Evolutionary conservation across 2,329 filamentous ascomycete genomes (phyloP).

Genomic region (Hypoxylon sp.): DNA sequence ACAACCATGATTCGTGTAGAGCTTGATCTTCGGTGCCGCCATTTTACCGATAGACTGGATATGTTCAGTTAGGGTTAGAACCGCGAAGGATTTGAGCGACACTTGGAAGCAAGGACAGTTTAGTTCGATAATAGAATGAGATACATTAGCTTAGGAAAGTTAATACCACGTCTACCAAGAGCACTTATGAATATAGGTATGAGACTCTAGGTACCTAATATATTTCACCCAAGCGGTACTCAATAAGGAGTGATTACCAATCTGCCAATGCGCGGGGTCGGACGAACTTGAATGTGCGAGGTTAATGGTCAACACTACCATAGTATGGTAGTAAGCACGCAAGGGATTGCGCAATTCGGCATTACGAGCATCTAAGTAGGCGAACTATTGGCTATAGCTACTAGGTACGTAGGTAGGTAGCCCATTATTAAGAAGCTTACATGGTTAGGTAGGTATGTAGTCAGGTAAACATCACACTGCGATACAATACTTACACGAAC

Average conservation of each 20-base stretch:
- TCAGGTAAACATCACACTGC: background rate
- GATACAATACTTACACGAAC: too few relatives aligned
- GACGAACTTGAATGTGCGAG: background rate
- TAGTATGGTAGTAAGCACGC: too few relatives aligned
- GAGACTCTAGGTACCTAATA: background rate
- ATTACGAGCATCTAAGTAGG: background rate
- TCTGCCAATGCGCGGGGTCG: slow-evolving; percentile 39
- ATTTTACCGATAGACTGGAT: slow-evolving; percentile 27
- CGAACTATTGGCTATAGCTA: background rate
- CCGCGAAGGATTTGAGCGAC: background rate
- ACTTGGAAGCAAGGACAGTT: background rate
- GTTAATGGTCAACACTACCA: slow-evolving; percentile 1
- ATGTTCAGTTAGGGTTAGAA: background rate
- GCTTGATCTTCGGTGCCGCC: slow-evolving; percentile 48
- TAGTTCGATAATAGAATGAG: background rate
- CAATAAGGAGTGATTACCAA: slow-evolving; percentile 29
- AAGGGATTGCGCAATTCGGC: slow-evolving; percentile 19
- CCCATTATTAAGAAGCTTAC: too few relatives aligned
- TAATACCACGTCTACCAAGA: too few relatives aligned
- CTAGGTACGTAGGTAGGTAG: background rate
- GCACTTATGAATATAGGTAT: too few relatives aligned
- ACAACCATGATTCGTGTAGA: slow-evolving; percentile 52
- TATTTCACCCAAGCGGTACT: background rate
- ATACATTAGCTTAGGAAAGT: background rate
- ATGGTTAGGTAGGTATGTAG: too few relatives aligned